Evolutionary conservation across 2,329 filamentous ascomycete genomes (phyloP).

Genomic region (Whalleya microplaca): DNA sequence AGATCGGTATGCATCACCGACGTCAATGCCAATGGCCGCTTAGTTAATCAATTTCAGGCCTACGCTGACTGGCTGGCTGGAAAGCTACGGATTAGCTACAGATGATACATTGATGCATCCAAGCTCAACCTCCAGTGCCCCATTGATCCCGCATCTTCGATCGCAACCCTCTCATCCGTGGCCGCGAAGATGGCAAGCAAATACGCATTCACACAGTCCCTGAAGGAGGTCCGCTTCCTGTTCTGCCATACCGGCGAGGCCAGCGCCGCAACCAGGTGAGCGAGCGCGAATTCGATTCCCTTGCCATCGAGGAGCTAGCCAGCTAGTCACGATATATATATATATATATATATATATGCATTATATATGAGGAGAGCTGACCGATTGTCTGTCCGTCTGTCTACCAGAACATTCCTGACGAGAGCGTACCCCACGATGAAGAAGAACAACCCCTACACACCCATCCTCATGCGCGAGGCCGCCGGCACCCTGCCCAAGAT

Average conservation of each 20-base stretch:
- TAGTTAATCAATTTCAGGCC: neutral
- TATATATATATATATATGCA: neutral
- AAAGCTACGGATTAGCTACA: no score
- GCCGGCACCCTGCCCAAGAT: slow-evolving; percentile 81
- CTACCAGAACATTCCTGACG: slow-evolving; percentile 78
- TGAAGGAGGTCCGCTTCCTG: slow-evolving; percentile 96
- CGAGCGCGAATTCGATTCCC: slow-evolving; percentile 22
- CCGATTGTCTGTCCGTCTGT: slow-evolving; percentile 16
- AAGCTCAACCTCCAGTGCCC: slow-evolving; percentile 17
- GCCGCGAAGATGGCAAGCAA: slow-evolving; percentile 76
- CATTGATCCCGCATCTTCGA: slow-evolving; percentile 29
- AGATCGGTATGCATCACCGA: slow-evolving; percentile 15
- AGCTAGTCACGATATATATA: neutral
- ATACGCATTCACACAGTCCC: slow-evolving; percentile 84
- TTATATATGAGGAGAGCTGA: neutral
- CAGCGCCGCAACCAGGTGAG: slow-evolving; percentile 85
- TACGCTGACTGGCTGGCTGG: no score
- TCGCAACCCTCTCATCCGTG: slow-evolving; percentile 11
- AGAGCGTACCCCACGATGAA: slow-evolving; percentile 98
- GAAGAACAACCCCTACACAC: slow-evolving; percentile 93
- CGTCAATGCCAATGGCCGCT: slow-evolving; percentile 10
- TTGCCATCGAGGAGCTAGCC: neutral
- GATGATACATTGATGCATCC: neutral
- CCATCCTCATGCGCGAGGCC: slow-evolving; percentile 94
- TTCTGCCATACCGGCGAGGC: slow-evolving; percentile 95